Percentiles rank a stretch among this genome's conserved stretches.
Conservation (phyloP, 352 stramenopile species). For the Phytophthora idaei region DNA sequence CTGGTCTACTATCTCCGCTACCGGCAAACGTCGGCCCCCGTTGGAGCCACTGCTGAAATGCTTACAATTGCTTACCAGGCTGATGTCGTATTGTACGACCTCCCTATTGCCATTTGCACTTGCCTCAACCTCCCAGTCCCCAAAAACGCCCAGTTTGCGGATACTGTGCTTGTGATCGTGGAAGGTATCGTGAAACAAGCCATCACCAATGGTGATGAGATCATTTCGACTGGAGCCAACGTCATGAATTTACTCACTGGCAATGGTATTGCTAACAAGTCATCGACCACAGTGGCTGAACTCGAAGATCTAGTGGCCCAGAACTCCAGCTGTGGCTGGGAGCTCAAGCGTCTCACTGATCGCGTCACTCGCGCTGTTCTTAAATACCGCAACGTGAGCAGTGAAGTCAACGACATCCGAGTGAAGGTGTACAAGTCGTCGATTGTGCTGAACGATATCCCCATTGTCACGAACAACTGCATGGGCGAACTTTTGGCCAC, state of each 20-base stretch:
- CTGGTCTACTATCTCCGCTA: constrained; percentile 32
- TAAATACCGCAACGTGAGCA: constrained; percentile 18
- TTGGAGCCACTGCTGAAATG: constrained; percentile 22
- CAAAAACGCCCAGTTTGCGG: constrained; percentile 1
- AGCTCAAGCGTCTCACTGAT: constrained; percentile 36
- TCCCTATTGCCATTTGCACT: constrained; percentile 21
- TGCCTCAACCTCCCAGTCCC: constrained; percentile 18
- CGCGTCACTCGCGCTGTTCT: constrained; percentile 24
- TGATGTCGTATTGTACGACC: constrained; percentile 27
- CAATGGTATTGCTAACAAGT: constrained; percentile 7
- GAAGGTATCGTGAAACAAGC: constrained; percentile 36
- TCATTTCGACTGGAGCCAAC: constrained; percentile 30
- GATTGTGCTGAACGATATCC: constrained; percentile 41
- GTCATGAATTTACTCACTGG: constrained; percentile 32
- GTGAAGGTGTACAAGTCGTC: constrained; percentile 33
- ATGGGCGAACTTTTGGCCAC: constrained; percentile 25
- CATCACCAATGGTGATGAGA: constrained; percentile 30
- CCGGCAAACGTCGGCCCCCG: constrained; percentile 23
- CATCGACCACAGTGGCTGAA: constrained; percentile 21
- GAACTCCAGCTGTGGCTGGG: constrained; percentile 31
- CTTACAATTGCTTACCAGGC: constrained; percentile 28
- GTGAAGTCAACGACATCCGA: constrained; percentile 14
- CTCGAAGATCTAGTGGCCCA: constrained; percentile 23
- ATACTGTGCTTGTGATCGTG: constrained; percentile 19
- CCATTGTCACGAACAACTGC: constrained; percentile 37